Percentiles rank a stretch among this genome's conserved stretches.
phyloP scores from a whole-genome alignment of 306 rosid species.

The Myrica gale region DNA sequence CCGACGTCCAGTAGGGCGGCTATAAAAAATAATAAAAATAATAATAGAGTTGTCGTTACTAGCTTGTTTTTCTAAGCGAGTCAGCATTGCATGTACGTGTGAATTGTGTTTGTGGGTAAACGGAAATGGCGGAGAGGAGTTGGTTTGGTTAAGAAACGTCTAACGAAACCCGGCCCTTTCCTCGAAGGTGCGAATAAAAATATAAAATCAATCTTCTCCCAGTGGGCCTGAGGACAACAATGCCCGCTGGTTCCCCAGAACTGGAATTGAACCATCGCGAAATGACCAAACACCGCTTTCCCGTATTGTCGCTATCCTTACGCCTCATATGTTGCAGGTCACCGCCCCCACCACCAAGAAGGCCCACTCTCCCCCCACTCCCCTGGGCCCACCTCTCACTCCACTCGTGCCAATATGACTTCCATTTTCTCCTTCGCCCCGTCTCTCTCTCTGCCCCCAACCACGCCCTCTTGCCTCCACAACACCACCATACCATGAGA shows the following conservation, averaged over 20 bases:
- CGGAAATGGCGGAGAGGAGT: not conserved
- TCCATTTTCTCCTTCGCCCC: conserved; percentile 22
- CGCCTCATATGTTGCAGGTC: conserved; percentile 42
- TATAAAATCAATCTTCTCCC: not conserved
- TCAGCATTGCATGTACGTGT: not conserved
- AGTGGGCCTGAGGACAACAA: not conserved
- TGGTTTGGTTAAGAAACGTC: not conserved
- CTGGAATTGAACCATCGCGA: not conserved
- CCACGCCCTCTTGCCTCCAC: not conserved
- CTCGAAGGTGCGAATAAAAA: conserved; percentile 1
- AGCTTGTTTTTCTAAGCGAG: too few relatives aligned
- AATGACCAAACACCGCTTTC: conserved; percentile 40
- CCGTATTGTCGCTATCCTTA: conserved; percentile 47
- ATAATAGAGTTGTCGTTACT: not conserved
- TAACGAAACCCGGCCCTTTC: not conserved
- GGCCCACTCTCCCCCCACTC: not conserved
- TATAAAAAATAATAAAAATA: too few relatives aligned
- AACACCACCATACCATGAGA: too few relatives aligned
- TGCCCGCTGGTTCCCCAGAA: conserved; percentile 17
- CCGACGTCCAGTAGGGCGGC: not conserved
- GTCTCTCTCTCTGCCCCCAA: not conserved
- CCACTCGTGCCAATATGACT: conserved; percentile 30
- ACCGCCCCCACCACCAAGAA: conserved; percentile 39
- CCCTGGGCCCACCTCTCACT: not conserved
- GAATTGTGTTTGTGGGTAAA: not conserved